These are phyloP conservation scores for Phytophthora aleatoria DNA, from an alignment of 352 stramenopile genomes.

Conservation along the genomic window DNA sequence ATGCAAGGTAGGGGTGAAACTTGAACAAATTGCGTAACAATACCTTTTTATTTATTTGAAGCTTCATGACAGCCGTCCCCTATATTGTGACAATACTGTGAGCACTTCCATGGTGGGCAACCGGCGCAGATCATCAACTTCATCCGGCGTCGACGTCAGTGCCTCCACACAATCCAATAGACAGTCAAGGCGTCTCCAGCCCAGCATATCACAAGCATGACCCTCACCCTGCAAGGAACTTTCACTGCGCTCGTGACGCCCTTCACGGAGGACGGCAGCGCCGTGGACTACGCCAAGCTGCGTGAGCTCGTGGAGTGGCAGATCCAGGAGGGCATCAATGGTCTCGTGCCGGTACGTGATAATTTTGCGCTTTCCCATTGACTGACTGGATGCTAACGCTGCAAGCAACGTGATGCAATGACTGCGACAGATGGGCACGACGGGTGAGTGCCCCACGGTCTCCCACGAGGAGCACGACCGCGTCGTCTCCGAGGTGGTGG, in stretches of 20 bases:
- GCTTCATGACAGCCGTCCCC: not conserved
- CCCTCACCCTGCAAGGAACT: constrained; percentile 71
- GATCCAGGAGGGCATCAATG: constrained; percentile 94
- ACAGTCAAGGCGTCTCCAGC: constrained; percentile 22
- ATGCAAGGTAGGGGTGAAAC: not conserved
- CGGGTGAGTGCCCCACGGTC: constrained; percentile 96
- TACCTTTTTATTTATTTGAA: not conserved
- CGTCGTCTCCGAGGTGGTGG: constrained; percentile 92
- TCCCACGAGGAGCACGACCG: constrained; percentile 95
- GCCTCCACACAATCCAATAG: constrained; percentile 38
- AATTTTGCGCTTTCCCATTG: not conserved
- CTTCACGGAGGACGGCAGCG: constrained; percentile 90
- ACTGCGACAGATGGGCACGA: constrained; percentile 91
- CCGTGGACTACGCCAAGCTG: constrained; percentile 94
- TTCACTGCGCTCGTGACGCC: constrained; percentile 96
- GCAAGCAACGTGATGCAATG: not conserved
- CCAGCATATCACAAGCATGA: constrained; percentile 33
- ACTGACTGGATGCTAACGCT: constrained; percentile 4
- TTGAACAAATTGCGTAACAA: not conserved
- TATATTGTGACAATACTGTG: constrained; percentile 2
- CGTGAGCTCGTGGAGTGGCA: constrained; percentile 93
- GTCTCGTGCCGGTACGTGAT: constrained; percentile 91
- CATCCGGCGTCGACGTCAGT: constrained; percentile 26
- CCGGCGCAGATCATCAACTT: constrained; percentile 27
- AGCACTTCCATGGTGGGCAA: constrained; percentile 6